Evolutionary conservation across 2,329 filamentous ascomycete genomes (phyloP).

Genomic region (Colletotrichum phormii): DNA sequence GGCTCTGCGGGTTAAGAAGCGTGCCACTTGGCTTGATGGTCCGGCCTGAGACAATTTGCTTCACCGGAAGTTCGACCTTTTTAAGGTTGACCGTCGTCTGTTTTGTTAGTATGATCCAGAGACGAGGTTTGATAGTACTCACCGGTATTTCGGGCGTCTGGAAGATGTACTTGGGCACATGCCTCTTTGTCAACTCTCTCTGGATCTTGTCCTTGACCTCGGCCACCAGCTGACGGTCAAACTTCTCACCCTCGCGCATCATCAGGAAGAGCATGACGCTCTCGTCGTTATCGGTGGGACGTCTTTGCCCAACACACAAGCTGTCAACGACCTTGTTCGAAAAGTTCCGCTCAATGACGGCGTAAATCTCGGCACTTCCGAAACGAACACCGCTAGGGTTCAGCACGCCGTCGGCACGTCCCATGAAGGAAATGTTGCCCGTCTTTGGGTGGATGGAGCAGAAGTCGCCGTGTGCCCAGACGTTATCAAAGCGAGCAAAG

Average conservation of each 20-base stretch:
- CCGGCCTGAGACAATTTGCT: constrained; percentile 84
- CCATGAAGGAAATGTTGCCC: constrained; percentile 73
- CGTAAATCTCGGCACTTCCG: constrained; percentile 84
- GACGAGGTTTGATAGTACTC: too few relatives aligned
- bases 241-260: constrained; percentile 66
- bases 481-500: constrained; percentile 72
- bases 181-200: constrained; percentile 75
- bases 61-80: constrained; percentile 87
- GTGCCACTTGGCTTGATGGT: constrained; percentile 81
- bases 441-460: constrained; percentile 77
- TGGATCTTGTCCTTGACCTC: constrained; percentile 74
- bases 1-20: constrained; percentile 78
- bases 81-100: constrained; percentile 88
- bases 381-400: constrained; percentile 85
- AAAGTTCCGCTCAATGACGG: constrained; percentile 76
- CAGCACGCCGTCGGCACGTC: constrained; percentile 81
- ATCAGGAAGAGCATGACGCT: constrained; percentile 66
- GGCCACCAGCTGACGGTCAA: constrained; percentile 65
- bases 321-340: constrained; percentile 73
- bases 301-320: constrained; percentile 83
- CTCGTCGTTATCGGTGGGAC: constrained; percentile 67
- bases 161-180: constrained; percentile 83
- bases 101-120: constrained; percentile 41
- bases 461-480: constrained; percentile 89
- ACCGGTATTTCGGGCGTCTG: constrained; percentile 85